phyloP scores from a whole-genome alignment of 495 filamentous ascomycete genomes.

The Penicillium canariense region DNA sequence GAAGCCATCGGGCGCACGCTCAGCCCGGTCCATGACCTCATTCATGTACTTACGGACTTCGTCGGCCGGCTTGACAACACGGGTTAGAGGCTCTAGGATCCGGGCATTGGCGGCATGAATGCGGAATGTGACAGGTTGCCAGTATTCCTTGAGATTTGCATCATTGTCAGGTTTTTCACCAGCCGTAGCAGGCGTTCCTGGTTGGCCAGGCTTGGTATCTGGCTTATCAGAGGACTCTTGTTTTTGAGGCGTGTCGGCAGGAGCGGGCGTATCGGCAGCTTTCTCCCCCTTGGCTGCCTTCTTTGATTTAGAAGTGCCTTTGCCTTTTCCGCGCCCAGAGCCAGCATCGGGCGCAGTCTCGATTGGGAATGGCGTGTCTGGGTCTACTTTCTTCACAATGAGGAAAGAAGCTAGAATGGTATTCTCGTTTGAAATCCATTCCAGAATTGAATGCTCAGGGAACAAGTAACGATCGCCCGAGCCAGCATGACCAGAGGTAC shows the following conservation, averaged over 20 bases:
- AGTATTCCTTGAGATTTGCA: conserved; percentile 65
- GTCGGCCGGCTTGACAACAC: conserved; percentile 73
- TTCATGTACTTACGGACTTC: conserved; percentile 83
- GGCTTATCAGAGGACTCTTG: conserved; percentile 20
- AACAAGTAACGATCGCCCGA: conserved; percentile 86
- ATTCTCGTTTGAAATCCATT: conserved; percentile 54
- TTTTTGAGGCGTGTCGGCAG: conserved; percentile 18
- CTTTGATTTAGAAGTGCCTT: conserved; percentile 38
- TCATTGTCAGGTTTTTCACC: conserved; percentile 7
- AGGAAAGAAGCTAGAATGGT: conserved; percentile 54
- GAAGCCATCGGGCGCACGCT: conserved; percentile 65
- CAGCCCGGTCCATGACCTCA: conserved; percentile 72
- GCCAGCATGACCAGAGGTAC: conserved; percentile 59
- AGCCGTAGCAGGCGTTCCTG: conserved; percentile 7
- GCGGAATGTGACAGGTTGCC: conserved; percentile 84
- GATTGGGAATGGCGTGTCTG: conserved; percentile 41
- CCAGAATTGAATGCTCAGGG: conserved; percentile 81
- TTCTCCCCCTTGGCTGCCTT: conserved; percentile 33
- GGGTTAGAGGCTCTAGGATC: conserved; percentile 68
- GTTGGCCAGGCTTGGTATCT: conserved; percentile 6
- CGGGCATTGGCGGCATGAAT: conserved; percentile 61
- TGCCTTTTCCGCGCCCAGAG: conserved; percentile 30
- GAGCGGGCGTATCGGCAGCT: conserved; percentile 8
- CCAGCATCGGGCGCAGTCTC: conserved; percentile 30
- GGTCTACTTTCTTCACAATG: conserved; percentile 48